Percentiles rank a stretch among this genome's conserved stretches.
Evolutionary conservation across 306 rosid species (phyloP).

Genomic region (Erythrophleum fordii): DNA sequence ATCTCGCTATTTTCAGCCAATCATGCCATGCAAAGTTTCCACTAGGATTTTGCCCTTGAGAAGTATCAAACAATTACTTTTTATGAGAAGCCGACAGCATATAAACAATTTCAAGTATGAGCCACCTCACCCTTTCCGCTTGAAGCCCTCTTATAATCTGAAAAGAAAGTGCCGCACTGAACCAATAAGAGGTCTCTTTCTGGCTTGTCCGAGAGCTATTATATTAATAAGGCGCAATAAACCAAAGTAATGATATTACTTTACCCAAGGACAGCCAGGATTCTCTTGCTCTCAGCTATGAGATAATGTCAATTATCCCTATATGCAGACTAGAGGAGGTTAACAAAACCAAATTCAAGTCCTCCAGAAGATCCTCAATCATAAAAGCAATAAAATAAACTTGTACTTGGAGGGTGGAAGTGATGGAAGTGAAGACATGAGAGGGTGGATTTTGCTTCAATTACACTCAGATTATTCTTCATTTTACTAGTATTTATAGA

Average conservation of each 20-base stretch:
- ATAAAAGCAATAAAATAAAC: neutral
- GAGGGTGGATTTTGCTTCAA: neutral
- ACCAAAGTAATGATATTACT: neutral
- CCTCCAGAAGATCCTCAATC: neutral
- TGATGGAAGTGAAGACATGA: neutral
- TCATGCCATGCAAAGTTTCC: neutral
- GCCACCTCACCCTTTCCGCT: neutral
- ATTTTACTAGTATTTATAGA: neutral
- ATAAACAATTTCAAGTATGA: neutral
- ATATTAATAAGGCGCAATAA: neutral
- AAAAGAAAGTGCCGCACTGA: slow-evolving; percentile 5
- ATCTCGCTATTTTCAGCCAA: neutral
- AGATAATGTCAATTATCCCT: neutral
- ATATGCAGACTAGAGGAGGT: neutral
- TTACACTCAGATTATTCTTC: neutral
- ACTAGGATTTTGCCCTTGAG: neutral
- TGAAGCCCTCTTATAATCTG: neutral
- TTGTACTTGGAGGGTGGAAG: neutral
- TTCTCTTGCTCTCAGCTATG: neutral
- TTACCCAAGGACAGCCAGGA: neutral
- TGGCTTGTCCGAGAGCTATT: neutral
- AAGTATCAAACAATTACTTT: neutral
- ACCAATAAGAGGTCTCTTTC: neutral
- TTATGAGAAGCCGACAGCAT: neutral
- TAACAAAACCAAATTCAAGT: neutral